Evolutionary conservation across 2,329 filamentous ascomycete species (phyloP).

Genomic region (Penicillium sp.): DNA sequence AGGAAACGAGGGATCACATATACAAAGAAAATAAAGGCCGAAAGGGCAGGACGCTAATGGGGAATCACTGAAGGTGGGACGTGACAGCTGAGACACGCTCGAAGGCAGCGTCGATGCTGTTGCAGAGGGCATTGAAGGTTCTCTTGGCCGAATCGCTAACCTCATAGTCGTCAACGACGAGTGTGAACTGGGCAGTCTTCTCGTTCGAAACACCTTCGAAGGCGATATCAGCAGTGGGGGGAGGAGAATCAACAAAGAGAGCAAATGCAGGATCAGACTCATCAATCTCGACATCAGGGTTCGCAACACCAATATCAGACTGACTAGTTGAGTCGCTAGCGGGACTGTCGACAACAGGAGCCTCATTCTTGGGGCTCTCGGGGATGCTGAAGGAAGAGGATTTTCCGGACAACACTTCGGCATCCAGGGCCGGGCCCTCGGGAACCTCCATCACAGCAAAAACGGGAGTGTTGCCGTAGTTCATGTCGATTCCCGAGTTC

Average conservation of each 20-base stretch:
- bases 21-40: conserved; percentile 19
- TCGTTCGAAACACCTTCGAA: conserved; percentile 58
- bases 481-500: conserved; percentile 47
- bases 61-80: conserved; percentile 39
- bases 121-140: conserved; percentile 37
- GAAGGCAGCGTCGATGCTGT: conserved; percentile 42
- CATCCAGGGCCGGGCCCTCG: conserved; percentile 60
- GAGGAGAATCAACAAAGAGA: conserved; percentile 52
- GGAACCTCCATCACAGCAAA: conserved; percentile 72
- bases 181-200: conserved; percentile 63
- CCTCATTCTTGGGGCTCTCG: conserved; percentile 50
- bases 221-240: conserved; percentile 29
- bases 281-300: conserved; percentile 51
- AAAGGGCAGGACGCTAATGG: conserved; percentile 22
- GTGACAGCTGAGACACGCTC: conserved; percentile 40
- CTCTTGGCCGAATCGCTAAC: conserved; percentile 25
- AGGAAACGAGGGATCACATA: conserved; percentile 14
- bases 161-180: conserved; percentile 52
- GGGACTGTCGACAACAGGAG: conserved; percentile 46
- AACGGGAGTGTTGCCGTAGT: conserved; percentile 42
- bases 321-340: conserved; percentile 15
- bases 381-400: conserved; percentile 50
- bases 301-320: conserved; percentile 20
- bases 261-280: conserved; percentile 49
- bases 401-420: conserved; percentile 69